These are phyloP conservation scores for Thuidium tamariscinum DNA, from an alignment of 225 moss, liverwort and hornwort species.

Conservation along the genomic window DNA sequence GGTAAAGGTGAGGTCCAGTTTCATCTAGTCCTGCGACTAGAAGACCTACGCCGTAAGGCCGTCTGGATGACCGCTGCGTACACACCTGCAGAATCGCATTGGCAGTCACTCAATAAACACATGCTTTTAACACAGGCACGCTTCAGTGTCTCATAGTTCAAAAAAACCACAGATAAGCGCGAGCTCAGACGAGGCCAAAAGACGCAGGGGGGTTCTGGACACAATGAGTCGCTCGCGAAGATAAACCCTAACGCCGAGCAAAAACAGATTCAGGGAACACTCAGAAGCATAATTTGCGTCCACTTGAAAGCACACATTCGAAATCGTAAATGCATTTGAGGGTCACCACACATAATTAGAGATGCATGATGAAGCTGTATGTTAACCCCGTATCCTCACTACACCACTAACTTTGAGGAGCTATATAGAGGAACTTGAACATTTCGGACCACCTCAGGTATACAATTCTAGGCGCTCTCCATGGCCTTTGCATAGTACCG, in stretches of 20 bases:
- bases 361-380: background rate
- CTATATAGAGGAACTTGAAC: background rate
- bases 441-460: background rate
- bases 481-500: background rate
- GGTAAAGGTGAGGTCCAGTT: slow-evolving; percentile 91
- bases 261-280: background rate
- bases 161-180: background rate
- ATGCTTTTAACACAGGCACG: background rate
- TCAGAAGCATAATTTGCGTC: background rate
- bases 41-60: slow-evolving; percentile 87
- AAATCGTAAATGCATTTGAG: background rate
- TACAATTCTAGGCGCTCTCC: background rate
- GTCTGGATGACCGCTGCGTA: slow-evolving; percentile 91
- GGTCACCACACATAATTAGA: background rate
- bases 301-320: background rate
- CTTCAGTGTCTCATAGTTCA: background rate
- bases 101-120: background rate
- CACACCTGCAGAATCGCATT: slow-evolving; percentile 55
- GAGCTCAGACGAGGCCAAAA: background rate
- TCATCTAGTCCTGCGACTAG: slow-evolving; percentile 87
- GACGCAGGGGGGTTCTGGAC: background rate
- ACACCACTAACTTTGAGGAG: background rate
- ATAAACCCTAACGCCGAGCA: background rate
- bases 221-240: background rate
- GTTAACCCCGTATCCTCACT: background rate